phyloP scores from a whole-genome alignment of 495 filamentous ascomycete species.

The Patellaria atrata region DNA sequence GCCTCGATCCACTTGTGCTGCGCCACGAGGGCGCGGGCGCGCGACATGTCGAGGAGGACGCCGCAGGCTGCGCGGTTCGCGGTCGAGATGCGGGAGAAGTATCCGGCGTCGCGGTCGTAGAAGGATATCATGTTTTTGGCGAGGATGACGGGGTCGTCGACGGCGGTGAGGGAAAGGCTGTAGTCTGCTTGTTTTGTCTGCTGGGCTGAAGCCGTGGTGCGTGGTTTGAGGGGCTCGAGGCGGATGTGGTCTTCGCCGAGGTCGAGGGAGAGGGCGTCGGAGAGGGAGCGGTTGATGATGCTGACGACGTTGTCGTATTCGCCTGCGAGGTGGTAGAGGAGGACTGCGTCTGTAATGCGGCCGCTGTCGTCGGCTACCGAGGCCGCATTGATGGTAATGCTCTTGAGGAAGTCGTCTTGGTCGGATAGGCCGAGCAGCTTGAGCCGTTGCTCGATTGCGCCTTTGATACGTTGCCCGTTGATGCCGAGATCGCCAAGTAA shows the following conservation, averaged over 20 bases:
- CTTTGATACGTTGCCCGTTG: slow-evolving; percentile 68
- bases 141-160: slow-evolving; percentile 71
- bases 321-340: slow-evolving; percentile 85
- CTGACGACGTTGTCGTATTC: slow-evolving; percentile 84
- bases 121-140: slow-evolving; percentile 66
- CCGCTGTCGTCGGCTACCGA: slow-evolving; percentile 87
- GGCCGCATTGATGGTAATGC: slow-evolving; percentile 80
- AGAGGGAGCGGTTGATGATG: slow-evolving; percentile 80
- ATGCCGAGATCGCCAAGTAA: slow-evolving; percentile 79
- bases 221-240: slow-evolving; percentile 64
- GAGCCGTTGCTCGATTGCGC: slow-evolving; percentile 79
- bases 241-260: slow-evolving; percentile 61
- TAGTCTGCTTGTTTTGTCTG: slow-evolving; percentile 16
- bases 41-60: slow-evolving; percentile 60
- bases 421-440: slow-evolving; percentile 64
- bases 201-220: slow-evolving; percentile 20
- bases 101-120: slow-evolving; percentile 63
- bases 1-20: slow-evolving; percentile 57
- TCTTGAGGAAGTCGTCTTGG: slow-evolving; percentile 67
- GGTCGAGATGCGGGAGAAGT: slow-evolving; percentile 49
- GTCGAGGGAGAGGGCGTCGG: slow-evolving; percentile 69
- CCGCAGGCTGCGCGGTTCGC: slow-evolving; percentile 55
- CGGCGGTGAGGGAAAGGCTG: slow-evolving; percentile 66
- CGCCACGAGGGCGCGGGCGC: slow-evolving; percentile 59
- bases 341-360: slow-evolving; percentile 76